phyloP scores from a whole-genome alignment of 140 eudicot species.

The Oenanthe javanica region DNA sequence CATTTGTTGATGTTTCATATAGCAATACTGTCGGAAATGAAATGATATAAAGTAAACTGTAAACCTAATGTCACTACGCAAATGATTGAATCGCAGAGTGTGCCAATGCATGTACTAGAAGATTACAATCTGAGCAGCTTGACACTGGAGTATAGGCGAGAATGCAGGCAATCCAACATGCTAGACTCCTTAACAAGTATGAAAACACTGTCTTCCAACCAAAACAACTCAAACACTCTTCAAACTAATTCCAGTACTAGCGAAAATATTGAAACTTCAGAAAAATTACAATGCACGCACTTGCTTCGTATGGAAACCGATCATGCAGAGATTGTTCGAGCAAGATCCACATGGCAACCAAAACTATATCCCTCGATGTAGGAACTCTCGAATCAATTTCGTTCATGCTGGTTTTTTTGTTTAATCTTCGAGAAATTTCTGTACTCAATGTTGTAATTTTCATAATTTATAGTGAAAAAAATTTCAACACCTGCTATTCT shows the following conservation, averaged over 20 bases:
- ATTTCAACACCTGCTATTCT: too few species aligned
- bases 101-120: slow-evolving; percentile 59
- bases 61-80: neutral
- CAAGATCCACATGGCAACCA: slow-evolving; percentile 56
- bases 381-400: neutral
- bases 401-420: neutral
- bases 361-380: slow-evolving; percentile 19
- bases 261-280: neutral
- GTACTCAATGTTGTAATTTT: neutral
- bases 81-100: slow-evolving; percentile 50
- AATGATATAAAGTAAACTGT: neutral
- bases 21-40: neutral
- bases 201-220: slow-evolving; percentile 11
- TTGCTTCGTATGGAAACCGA: slow-evolving; percentile 67
- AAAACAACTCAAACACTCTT: neutral
- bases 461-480: neutral
- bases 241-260: slow-evolving; percentile 7
- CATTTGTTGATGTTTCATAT: neutral
- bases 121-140: slow-evolving; percentile 54
- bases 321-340: slow-evolving; percentile 63
- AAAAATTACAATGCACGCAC: slow-evolving; percentile 52
- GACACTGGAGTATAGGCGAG: slow-evolving; percentile 77
- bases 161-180: slow-evolving; percentile 63
- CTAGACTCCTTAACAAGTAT: slow-evolving; percentile 64
- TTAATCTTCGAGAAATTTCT: neutral